Evolutionary conservation across 805 yeast genomes (phyloP), one percentile per base, ranked within the genome.

Genomic region (Lachancea dasiensis): DNA sequence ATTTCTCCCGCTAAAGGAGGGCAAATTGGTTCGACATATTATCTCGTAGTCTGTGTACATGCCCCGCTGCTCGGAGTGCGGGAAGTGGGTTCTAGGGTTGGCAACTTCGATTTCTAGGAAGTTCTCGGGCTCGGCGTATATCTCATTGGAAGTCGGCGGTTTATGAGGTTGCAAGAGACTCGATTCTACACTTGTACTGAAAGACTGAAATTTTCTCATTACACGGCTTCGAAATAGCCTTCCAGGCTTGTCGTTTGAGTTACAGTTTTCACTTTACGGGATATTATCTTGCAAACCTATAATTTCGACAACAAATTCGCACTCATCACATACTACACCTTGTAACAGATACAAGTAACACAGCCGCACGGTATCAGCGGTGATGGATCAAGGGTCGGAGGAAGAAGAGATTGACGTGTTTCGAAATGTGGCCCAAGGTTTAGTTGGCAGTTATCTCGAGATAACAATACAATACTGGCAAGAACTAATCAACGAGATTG

Each of bases 401-500:
- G 54, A 56, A 6, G 69, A 58, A 1, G 73, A 67, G 6, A 65
- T 61, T 18, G 47, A 83, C 38, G 86, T 85, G 16, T 86, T 86
- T 53, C 71, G 75, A 44, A 92, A 92, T 59, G 97, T 92, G 5
- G 96, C 95, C 2, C 97, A 87, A 54, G 97, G 97, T 1, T 67
- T 90, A 15, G 69, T 71, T 5, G 95, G 95, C 2, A 75, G 77
- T 40, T 81, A 87, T 61, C 73, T 86, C 43, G 89, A 85, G 49
- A 73, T 81, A 68, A 84, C 92, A 89, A 81, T 94, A 75, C 89
- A 85, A 45, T 92, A 90, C 60, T 92, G 98, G 98, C 98, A 92
- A 64, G 94, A 85, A 50, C 81, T 95, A 10, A 89, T 92, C 60
- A 86, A 86, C 55, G 75, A 81, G 38, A 86, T 92, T 34, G 63